Base-by-base conservation (phyloP, 2,329 filamentous ascomycete species). In the Colletotrichum navitas region DNA sequence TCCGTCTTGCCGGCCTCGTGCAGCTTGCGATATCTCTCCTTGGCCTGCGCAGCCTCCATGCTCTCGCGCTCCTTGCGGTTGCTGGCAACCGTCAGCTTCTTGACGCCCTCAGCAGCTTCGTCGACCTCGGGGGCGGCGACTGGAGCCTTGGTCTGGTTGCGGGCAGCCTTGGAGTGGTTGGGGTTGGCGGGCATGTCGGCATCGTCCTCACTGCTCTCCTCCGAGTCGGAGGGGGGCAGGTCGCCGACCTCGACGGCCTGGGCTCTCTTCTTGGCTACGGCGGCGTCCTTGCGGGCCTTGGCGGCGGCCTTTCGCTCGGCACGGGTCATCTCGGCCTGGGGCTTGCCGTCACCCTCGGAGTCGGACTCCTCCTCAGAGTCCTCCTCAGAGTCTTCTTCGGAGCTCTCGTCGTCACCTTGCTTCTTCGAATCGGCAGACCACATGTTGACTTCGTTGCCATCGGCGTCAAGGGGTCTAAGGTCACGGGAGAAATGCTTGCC, bases 1-100 rank as follows among this genome's bases (percentile, higher is more conserved):
- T 99, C 96, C 55, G 96, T 98, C 90, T 98, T 98, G 78, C 95
- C 95, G 79, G 94, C 93, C 68, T 94, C 93, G 78, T 98, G 95
- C 77, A 98, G 82, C 84, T 97, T 97, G 86, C 94, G 89, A 79
- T 97, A 98, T 76, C 91, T 89, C 85, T 97, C 95, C 81, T 94
- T 95, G 39, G 94, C 94, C 80, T 95, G 93, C 74, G 92, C 91
- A 1, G 95, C 95, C 83, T 97, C 93, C 43, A 96, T 79, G 2
- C 95, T 93, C 85, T 98, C 88, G 77, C 88, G 80, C 83, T 91
- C 86, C 81, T 88, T 83, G 65, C 87, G 81, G 78, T 82, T 89
- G 73, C 77, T 78, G 39, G 80, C 79, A 52, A 87, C 80, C 66
- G 80, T 80, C 75, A 90, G 74, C 70, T 89, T 88, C 79, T 88